Evolutionary conservation across 495 filamentous ascomycete species (phyloP), one percentile per base, ranked within the genome.

Genomic region (Podospora fimiseda): DNA sequence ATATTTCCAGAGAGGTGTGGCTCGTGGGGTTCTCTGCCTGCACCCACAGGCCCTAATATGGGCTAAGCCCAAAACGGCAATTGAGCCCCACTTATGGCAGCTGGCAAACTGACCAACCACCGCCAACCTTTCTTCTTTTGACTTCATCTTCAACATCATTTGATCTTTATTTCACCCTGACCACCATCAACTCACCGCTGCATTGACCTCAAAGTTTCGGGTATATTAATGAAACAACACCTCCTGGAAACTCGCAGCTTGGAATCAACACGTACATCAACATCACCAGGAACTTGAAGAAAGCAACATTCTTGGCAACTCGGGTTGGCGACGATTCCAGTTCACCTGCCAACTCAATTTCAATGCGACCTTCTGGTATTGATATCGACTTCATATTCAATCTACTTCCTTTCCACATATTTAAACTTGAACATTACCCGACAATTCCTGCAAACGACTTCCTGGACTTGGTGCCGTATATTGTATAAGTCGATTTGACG

Each of bases 381-480:
- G 11, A 5, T 33, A 33, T 33, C 6, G 27, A 33, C 5, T 44
- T n/a, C 13, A 20, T 15, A 15, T 43, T n/a, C n/a, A n/a, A n/a
- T n/a, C n/a, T 43, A 41, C 16, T 41, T 41, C 14, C 39, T 4
- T 41, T 4, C 8, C 11, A 14, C 8, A 41, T 9, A 46, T 24
- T 20, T 16, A 33, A 19, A 1, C 16, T 62, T 53, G 73, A 6
- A 64, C 49, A 55, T 73, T 70, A 21, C 74, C 74, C 41, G 39
- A 67, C 57, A 76, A 40, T 61, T 76, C 69, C 63, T 76, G 72
- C 33, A 68, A 68, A 65, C 67, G 71, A 19, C 60, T 61, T 8
- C 64, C 70, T 14, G 69, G 74, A 52, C 73, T 75, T 1, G 68
- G 66, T 33, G 71, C 71, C 42, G 69, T 74, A 52, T 71, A 77